Evolutionary conservation across 805 yeast species (phyloP).

Genomic region (Yamadazyma akitaensis): DNA sequence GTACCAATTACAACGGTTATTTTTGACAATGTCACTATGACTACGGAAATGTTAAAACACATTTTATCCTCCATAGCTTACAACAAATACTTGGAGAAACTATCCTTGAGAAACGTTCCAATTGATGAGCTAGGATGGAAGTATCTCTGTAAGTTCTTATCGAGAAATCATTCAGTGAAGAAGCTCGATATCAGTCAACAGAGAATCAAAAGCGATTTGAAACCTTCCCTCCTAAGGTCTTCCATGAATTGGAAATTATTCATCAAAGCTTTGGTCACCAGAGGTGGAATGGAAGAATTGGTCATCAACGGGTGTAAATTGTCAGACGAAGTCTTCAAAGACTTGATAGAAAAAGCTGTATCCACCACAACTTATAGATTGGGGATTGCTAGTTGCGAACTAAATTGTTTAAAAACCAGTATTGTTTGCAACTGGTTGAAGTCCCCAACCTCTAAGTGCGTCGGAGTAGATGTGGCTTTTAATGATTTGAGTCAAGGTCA

Average conservation of each 20-base stretch:
- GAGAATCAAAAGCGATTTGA: conserved; percentile 45
- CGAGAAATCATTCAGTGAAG: conserved; percentile 39
- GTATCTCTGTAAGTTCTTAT: conserved; percentile 46
- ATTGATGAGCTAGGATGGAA: conserved; percentile 52
- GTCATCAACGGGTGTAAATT: conserved; percentile 57
- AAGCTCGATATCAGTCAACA: conserved; percentile 59
- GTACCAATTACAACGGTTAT: conserved; percentile 54
- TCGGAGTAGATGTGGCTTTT: conserved; percentile 55
- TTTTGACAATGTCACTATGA: conserved; percentile 55
- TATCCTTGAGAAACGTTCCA: conserved; percentile 54
- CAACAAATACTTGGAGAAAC: conserved; percentile 46
- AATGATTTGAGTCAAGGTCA: conserved; percentile 49
- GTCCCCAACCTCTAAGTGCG: conserved; percentile 41
- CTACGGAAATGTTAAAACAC: conserved; percentile 51
- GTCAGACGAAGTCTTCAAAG: conserved; percentile 37
- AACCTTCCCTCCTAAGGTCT: conserved; percentile 34
- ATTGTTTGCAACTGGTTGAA: conserved; percentile 49
- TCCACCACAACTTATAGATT: conserved; percentile 44
- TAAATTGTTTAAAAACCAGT: conserved; percentile 40
- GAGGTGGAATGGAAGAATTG: conserved; percentile 57
- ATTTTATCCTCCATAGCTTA: conserved; percentile 44
- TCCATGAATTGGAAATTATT: conserved; percentile 55
- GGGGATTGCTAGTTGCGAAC: conserved; percentile 52
- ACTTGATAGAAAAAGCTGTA: conserved; percentile 41
- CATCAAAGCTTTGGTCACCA: conserved; percentile 34